These are phyloP conservation scores for Xylaria sp. DNA, from an alignment of 495 filamentous ascomycete species.

Conservation along the genomic window DNA sequence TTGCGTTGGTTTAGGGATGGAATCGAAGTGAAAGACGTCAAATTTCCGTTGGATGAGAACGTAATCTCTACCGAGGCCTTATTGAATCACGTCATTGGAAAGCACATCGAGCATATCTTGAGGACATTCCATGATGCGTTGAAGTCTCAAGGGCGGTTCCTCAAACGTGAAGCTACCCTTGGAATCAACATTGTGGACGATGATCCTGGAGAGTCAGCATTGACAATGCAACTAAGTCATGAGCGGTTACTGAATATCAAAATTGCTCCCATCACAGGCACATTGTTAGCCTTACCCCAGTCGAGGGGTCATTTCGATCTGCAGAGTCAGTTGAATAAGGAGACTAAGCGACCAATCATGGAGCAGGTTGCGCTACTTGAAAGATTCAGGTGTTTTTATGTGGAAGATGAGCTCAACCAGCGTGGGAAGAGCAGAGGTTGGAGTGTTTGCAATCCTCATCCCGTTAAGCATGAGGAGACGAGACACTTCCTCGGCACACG, in stretches of 20 bases:
- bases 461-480: conserved; percentile 63
- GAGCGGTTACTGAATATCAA: conserved; percentile 63
- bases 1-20: conserved; percentile 87
- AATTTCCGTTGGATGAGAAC: conserved; percentile 69
- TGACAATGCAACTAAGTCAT: conserved; percentile 72
- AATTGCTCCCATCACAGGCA: conserved; percentile 72
- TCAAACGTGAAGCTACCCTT: conserved; percentile 60
- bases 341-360: conserved; percentile 57
- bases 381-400: conserved; percentile 61
- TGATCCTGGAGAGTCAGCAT: conserved; percentile 68
- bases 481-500: conserved; percentile 65
- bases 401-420: conserved; percentile 68
- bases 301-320: conserved; percentile 45
- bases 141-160: conserved; percentile 62
- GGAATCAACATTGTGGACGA: conserved; percentile 59
- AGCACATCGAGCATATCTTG: conserved; percentile 74
- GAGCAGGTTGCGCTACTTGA: conserved; percentile 62
- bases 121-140: conserved; percentile 65
- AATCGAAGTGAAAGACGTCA: conserved; percentile 69
- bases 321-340: conserved; percentile 61
- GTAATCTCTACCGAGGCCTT: conserved; percentile 75
- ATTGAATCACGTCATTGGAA: conserved; percentile 74
- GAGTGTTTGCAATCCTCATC: conserved; percentile 55
- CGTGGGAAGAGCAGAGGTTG: conserved; percentile 68
- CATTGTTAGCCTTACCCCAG: conserved; percentile 59